Percentiles rank a stretch among this genome's conserved stretches.
phyloP scores from a whole-genome alignment of 129 eudicot species.

The Erigeron canadensis region DNA sequence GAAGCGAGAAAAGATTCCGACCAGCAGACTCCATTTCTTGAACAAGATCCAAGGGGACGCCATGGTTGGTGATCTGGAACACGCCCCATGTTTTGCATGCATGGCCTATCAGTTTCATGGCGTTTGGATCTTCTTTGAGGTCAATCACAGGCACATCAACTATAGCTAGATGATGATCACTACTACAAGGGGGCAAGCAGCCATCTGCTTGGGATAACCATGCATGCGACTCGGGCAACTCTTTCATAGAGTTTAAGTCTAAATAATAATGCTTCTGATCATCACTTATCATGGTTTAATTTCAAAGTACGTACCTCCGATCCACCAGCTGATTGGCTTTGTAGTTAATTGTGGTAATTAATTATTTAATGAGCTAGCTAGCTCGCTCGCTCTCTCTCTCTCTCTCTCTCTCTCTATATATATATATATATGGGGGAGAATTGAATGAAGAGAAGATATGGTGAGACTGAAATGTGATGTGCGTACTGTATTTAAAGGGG shows the following conservation, averaged over 20 bases:
- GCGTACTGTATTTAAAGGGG: conserved; percentile 41
- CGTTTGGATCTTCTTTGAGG: conserved; percentile 47
- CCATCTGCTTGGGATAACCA: conserved; percentile 51
- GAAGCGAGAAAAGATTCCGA: conserved; percentile 58
- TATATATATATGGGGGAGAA: too few relatives aligned
- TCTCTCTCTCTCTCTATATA: too few relatives aligned
- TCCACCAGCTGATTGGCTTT: conserved; percentile 23
- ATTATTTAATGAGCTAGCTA: too few relatives aligned
- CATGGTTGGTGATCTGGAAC: conserved; percentile 69
- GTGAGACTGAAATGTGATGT: conserved; percentile 34
- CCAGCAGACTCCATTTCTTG: conserved; percentile 45
- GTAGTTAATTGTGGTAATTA: conserved; percentile 4
- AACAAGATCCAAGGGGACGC: conserved; percentile 41
- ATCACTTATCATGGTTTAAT: conserved; percentile 16
- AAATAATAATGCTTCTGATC: conserved; percentile 34
- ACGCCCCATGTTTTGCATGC: conserved; percentile 95
- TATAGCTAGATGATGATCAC: too few relatives aligned
- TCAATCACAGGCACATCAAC: conserved; percentile 61
- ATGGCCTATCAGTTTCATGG: conserved; percentile 51
- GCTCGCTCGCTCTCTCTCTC: too few relatives aligned
- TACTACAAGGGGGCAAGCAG: too few relatives aligned
- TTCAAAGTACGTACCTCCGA: too few relatives aligned
- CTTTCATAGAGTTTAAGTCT: conserved; percentile 60
- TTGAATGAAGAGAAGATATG: conserved; percentile 23
- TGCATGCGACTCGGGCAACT: conserved; percentile 79